Base-by-base conservation (phyloP, 306 rosid genomes). In the Dryas alaskensis region DNA sequence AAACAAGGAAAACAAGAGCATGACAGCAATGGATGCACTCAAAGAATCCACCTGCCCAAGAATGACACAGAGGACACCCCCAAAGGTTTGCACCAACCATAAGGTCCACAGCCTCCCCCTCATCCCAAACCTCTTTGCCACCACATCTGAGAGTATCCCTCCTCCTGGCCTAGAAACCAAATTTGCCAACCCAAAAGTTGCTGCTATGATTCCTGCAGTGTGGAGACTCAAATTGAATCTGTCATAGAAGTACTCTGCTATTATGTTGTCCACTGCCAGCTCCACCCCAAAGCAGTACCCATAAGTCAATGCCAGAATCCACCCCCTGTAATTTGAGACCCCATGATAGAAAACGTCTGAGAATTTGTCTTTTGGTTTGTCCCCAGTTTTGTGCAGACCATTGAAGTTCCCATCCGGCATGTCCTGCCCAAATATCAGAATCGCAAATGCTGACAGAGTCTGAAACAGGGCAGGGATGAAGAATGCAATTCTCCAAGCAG, bases 251-350 rank as follows among this genome's bases (percentile, higher is more conserved):
- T 93, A 93, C 55, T 93, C 92, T 3, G 97, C 96, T 31, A 93
- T 85, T 40, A 91, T 83, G 43, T 91, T 89, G n/a, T 91, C 98
- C 6, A 91, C 75, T 2, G 96, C 79, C 43, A 93, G 64, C 73
- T 93, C 98, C 22, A 91, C 97, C 9, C 98, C 97, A 53, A 93
- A 93, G 80, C 97, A 88, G 16, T 89, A 93, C 0, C 97, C 98
- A 47, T 91, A 91, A 31, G 96, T 89, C 80, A 91, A 57, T 2
- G 94, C 97, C 27, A 93, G 72, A 37, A 91, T 86, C 97, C 98
- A 91, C 6, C 91, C 98, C 58, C 98, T 88, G 70, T 93, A 89
- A 48, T 93, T 93, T 0, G 75, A 73, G 1, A 80, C n/a, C 0
- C 94, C 97, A 9, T 84, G 78, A 31, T 53, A 78, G 4, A 91